phyloP scores from a whole-genome alignment of 345 rosid species.

The Cardamine resedifolia region DNA sequence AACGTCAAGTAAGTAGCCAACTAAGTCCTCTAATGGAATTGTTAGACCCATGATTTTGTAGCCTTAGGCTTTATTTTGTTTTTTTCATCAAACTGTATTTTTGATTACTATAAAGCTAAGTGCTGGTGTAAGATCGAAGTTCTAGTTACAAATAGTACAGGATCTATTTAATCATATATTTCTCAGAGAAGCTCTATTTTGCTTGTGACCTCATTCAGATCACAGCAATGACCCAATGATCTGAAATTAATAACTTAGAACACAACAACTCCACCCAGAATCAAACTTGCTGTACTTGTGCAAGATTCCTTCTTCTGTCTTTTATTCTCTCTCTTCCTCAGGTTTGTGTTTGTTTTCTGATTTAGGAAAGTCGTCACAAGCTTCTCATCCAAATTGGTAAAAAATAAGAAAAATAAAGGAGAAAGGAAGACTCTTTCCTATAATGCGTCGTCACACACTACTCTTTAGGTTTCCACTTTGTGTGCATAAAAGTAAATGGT shows the following conservation, averaged over 20 bases:
- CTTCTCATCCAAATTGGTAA: conserved; percentile 26
- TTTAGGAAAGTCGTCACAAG: conserved; percentile 32
- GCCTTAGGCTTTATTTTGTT: conserved; percentile 14
- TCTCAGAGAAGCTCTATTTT: conserved; percentile 1
- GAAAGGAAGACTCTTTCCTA: conserved; percentile 13
- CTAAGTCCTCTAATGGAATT: conserved; percentile 6
- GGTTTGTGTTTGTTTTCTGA: conserved; percentile 31
- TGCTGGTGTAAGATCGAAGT: conserved; percentile 7
- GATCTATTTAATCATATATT: neutral
- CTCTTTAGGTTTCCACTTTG: conserved; percentile 27
- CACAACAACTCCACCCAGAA: conserved; percentile 12
- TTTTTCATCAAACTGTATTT: neutral
- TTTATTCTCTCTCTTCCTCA: neutral
- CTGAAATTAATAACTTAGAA: neutral
- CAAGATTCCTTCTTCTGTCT: conserved; percentile 26
- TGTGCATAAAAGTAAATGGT: conserved; percentile 27
- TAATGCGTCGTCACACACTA: conserved; percentile 36
- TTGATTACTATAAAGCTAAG: conserved; percentile 8
- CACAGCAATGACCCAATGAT: neutral
- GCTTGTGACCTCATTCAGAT: conserved; percentile 10
- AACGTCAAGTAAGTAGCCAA: conserved; percentile 19
- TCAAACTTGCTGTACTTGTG: neutral
- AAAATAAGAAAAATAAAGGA: neutral
- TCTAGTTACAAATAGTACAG: neutral
- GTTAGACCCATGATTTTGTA: conserved; percentile 36